These are phyloP conservation scores for Hirsutella rhossiliensis DNA, from an alignment of 2,329 filamentous ascomycete genomes.

Conservation along the genomic window DNA sequence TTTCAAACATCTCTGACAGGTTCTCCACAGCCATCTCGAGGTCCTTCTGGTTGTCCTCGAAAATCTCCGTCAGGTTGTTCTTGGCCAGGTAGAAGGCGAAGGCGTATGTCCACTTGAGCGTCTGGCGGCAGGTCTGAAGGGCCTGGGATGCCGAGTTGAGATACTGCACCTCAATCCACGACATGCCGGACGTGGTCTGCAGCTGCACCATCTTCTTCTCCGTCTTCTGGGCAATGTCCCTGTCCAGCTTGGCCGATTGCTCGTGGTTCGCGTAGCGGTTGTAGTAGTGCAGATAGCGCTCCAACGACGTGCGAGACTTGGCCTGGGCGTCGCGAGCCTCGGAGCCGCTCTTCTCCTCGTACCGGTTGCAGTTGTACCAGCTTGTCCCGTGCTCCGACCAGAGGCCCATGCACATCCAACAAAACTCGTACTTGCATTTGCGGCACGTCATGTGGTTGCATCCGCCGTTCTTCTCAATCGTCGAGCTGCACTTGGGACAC, in stretches of 20 bases:
- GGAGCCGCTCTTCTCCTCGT: constrained; percentile 86
- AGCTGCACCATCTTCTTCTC: constrained; percentile 99
- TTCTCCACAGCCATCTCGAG: constrained; percentile 95
- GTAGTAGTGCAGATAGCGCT: constrained; percentile 98
- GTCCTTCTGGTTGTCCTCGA: constrained; percentile 98
- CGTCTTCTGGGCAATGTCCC: constrained; percentile 89
- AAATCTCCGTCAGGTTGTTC: constrained; percentile 94
- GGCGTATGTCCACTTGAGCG: constrained; percentile 97
- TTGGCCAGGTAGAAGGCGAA: constrained; percentile 96
- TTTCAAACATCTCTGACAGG: constrained; percentile 98
- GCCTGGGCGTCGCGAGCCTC: constrained; percentile 89
- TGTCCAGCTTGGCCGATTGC: constrained; percentile 91
- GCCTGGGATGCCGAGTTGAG: constrained; percentile 87
- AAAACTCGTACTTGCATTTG: constrained; percentile 94
- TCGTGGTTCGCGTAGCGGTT: constrained; percentile 99
- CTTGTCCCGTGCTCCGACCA: constrained; percentile 98
- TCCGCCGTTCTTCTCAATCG: constrained; percentile 96
- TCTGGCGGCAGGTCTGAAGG: constrained; percentile 93
- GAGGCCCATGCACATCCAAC: constrained; percentile 99
- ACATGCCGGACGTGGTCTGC: constrained; percentile 88
- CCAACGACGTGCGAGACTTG: constrained; percentile 76
- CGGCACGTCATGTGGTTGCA: constrained; percentile 98
- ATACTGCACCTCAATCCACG: constrained; percentile 99
- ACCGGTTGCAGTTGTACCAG: constrained; percentile 99
- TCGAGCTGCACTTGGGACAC: constrained; percentile 89